phyloP scores from a whole-genome alignment of 2,329 filamentous ascomycete genomes.

The Endoconidiophora polonica region DNA sequence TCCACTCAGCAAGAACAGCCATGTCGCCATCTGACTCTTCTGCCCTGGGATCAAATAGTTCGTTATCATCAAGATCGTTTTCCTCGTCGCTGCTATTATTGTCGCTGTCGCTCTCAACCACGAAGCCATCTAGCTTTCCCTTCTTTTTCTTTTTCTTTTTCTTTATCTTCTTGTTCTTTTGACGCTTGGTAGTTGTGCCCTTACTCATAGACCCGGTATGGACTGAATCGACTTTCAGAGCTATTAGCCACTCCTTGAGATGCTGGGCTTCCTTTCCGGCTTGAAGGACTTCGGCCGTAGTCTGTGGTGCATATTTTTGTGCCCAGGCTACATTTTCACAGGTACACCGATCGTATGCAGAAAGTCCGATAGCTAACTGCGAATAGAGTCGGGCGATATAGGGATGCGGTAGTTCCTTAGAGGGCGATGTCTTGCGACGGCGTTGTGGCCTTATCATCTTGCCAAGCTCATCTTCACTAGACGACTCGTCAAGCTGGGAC shows the following conservation, averaged over 20 bases:
- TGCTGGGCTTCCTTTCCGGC: conserved; percentile 49
- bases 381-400: conserved; percentile 42
- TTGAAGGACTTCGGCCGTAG: conserved; percentile 59
- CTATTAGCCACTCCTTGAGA: conserved; percentile 66
- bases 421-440: background rate
- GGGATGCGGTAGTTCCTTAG: conserved; percentile 31
- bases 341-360: conserved; percentile 62
- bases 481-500: background rate
- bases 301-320: conserved; percentile 67
- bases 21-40: conserved; percentile 36
- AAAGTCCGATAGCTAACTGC: conserved; percentile 43
- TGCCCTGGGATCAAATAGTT: background rate
- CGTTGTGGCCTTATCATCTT: background rate
- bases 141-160: conserved; percentile 37
- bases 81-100: background rate
- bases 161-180: conserved; percentile 12
- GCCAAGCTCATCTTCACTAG: conserved; percentile 23
- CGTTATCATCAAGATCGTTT: background rate
- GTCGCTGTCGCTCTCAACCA: conserved; percentile 58
- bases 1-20: conserved; percentile 5
- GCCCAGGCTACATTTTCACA: conserved; percentile 62
- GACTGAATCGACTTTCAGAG: conserved; percentile 60
- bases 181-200: conserved; percentile 17
- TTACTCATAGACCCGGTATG: conserved; percentile 36
- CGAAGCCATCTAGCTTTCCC: conserved; percentile 60